These are phyloP conservation scores for Ceraceosorus guamensis DNA, from an alignment of 1,284 basidiomycete species.

Conservation along the genomic window DNA sequence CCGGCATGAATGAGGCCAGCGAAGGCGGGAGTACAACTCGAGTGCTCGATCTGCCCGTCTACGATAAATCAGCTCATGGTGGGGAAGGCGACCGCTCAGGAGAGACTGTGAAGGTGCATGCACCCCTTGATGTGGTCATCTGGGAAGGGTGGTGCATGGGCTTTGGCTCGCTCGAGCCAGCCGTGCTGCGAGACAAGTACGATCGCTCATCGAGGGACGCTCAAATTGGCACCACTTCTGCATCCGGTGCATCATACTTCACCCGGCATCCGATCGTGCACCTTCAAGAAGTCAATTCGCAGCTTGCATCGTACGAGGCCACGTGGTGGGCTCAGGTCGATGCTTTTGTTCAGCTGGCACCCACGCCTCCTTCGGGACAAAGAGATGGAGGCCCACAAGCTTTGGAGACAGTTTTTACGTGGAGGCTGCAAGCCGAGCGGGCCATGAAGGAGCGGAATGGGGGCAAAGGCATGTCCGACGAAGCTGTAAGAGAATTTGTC, in stretches of 20 bases:
- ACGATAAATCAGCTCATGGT: conserved; percentile 72
- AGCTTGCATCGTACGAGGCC: conserved; percentile 57
- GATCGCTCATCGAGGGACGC: conserved; percentile 30
- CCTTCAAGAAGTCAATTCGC: conserved; percentile 60
- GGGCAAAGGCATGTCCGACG: conserved; percentile 75
- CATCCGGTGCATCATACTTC: conserved; percentile 17
- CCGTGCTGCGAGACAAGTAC: conserved; percentile 50
- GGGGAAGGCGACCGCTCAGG: conserved; percentile 74
- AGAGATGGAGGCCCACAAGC: neutral
- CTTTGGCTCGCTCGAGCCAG: conserved; percentile 41
- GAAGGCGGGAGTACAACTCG: neutral
- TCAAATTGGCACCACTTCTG: conserved; percentile 1
- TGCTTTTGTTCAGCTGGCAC: conserved; percentile 58
- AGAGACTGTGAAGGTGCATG: conserved; percentile 51
- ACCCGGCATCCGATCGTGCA: conserved; percentile 50
- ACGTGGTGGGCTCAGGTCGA: conserved; percentile 64
- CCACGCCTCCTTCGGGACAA: conserved; percentile 6
- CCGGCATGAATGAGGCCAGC: conserved; percentile 51
- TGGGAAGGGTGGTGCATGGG: conserved; percentile 62
- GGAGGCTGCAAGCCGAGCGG: conserved; percentile 80
- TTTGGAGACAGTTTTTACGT: conserved; percentile 50
- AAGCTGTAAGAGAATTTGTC: conserved; percentile 62
- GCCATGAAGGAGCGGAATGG: conserved; percentile 68
- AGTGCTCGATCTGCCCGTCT: conserved; percentile 65
- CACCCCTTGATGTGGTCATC: conserved; percentile 66